Evolutionary conservation across 352 stramenopile species (phyloP).

Genomic region (Globisporangium apiculatum): DNA sequence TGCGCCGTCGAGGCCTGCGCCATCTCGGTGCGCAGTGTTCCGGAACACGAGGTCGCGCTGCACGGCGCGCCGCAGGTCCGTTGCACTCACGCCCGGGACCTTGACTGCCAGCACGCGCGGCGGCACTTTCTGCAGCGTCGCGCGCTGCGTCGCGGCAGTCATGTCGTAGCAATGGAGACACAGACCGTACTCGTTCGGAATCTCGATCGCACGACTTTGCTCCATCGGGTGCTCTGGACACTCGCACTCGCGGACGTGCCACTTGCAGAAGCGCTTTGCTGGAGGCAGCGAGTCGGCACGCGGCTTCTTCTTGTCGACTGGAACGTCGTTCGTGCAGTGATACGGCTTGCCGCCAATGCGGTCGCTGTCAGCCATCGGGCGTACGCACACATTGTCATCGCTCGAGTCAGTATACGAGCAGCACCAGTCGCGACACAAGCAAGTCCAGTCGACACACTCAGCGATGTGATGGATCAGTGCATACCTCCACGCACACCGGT

Average conservation of each 20-base stretch:
- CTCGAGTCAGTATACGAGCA: too few relatives aligned
- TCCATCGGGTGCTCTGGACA: slow-evolving; percentile 39
- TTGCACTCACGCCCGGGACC: slow-evolving; percentile 31
- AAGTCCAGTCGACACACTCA: too few relatives aligned
- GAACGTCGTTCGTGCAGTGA: slow-evolving; percentile 35
- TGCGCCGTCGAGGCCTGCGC: neutral
- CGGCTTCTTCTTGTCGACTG: slow-evolving; percentile 9
- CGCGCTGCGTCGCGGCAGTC: slow-evolving; percentile 30
- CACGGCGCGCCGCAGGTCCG: slow-evolving; percentile 18
- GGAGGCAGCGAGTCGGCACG: neutral
- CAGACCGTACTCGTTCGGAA: slow-evolving; percentile 47
- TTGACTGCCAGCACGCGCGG: slow-evolving; percentile 28
- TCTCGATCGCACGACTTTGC: slow-evolving; percentile 36
- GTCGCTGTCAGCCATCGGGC: slow-evolving; percentile 14
- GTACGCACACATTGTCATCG: too few relatives aligned
- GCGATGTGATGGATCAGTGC: neutral
- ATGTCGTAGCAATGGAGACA: slow-evolving; percentile 54
- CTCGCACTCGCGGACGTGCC: slow-evolving; percentile 46
- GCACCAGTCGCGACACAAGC: too few relatives aligned
- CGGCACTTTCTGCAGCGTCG: slow-evolving; percentile 39
- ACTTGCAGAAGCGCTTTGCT: slow-evolving; percentile 27
- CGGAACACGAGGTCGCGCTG: slow-evolving; percentile 15
- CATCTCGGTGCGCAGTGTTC: neutral
- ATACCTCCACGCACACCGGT: slow-evolving; percentile 31
- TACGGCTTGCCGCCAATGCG: slow-evolving; percentile 39